Conservation (phyloP, 2,329 filamentous ascomycete genomes). For the Fusarium verticillioides region DNA sequence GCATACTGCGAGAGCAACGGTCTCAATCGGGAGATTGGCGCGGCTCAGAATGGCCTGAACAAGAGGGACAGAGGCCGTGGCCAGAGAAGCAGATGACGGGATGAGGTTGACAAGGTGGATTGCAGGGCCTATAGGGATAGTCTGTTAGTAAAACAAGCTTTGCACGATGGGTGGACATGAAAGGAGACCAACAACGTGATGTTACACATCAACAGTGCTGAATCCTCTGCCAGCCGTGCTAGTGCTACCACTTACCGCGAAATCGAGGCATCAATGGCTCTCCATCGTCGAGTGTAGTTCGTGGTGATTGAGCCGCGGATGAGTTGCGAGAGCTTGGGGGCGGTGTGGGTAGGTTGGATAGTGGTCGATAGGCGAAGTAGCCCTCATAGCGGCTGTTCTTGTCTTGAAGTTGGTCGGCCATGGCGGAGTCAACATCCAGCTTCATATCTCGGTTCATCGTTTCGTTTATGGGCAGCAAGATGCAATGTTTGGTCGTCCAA, state of each 20-base stretch:
- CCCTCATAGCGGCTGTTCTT: slow-evolving; percentile 50
- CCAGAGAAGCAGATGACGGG: slow-evolving; percentile 70
- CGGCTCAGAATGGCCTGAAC: slow-evolving; percentile 71
- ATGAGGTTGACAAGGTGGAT: slow-evolving; percentile 75
- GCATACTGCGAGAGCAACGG: slow-evolving; percentile 72
- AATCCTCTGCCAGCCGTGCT: neutral
- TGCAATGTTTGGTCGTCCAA: slow-evolving; percentile 32
- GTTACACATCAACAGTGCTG: neutral
- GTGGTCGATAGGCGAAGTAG: slow-evolving; percentile 73
- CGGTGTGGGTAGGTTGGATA: slow-evolving; percentile 75
- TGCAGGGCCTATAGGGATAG: slow-evolving; percentile 63
- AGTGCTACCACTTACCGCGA: slow-evolving; percentile 49
- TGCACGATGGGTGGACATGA: slow-evolving; percentile 8
- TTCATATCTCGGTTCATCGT: slow-evolving; percentile 41
- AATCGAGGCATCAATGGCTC: slow-evolving; percentile 55
- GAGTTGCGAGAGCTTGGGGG: slow-evolving; percentile 64
- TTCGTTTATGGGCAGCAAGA: slow-evolving; percentile 16
- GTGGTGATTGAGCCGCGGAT: slow-evolving; percentile 57
- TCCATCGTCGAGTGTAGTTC: slow-evolving; percentile 56
- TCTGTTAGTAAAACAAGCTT: slow-evolving; percentile 22
- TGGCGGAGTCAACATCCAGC: slow-evolving; percentile 17
- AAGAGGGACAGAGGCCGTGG: slow-evolving; percentile 65
- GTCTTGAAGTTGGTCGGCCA: slow-evolving; percentile 22
- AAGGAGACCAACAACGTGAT: slow-evolving; percentile 23
- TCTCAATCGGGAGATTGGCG: slow-evolving; percentile 68